Evolutionary conservation across 345 rosid genomes (phyloP).

Genomic region (Anacardium occidentale): DNA sequence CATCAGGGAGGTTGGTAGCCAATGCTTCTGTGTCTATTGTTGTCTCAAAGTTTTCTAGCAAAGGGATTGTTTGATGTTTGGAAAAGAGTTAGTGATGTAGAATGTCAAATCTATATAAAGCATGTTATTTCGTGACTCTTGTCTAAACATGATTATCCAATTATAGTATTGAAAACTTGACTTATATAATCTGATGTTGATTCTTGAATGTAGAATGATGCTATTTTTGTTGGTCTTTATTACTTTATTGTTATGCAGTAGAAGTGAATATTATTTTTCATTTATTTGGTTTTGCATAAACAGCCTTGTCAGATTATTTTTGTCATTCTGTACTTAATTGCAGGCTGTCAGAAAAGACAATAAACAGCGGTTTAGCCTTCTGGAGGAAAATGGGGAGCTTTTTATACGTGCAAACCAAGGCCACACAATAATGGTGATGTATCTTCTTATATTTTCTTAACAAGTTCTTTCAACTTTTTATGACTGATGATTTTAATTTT

Average conservation of each 20-base stretch:
- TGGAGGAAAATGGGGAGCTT: constrained; percentile 75
- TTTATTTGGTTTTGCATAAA: not conserved
- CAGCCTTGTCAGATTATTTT: not conserved
- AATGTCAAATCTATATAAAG: not conserved
- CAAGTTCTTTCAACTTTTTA: not conserved
- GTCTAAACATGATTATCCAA: not conserved
- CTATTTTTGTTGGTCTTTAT: not conserved
- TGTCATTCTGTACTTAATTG: constrained; percentile 15
- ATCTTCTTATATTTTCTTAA: not conserved
- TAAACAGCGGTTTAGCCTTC: constrained; percentile 76
- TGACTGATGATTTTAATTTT: too few relatives aligned
- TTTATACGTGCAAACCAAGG: constrained; percentile 94
- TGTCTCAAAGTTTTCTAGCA: not conserved
- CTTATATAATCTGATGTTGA: not conserved
- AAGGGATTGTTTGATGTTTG: not conserved
- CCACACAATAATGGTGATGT: constrained; percentile 63
- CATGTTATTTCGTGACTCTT: not conserved
- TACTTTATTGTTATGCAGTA: not conserved
- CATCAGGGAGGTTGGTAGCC: constrained; percentile 60
- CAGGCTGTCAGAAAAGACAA: constrained; percentile 84
- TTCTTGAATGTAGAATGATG: not conserved
- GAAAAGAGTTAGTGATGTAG: not conserved
- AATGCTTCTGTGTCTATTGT: not conserved
- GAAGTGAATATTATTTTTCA: not conserved
- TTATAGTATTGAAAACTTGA: not conserved